Evolutionary conservation across 257 asterid genomes (phyloP).

Genomic region (Knoxia roxburghii): DNA sequence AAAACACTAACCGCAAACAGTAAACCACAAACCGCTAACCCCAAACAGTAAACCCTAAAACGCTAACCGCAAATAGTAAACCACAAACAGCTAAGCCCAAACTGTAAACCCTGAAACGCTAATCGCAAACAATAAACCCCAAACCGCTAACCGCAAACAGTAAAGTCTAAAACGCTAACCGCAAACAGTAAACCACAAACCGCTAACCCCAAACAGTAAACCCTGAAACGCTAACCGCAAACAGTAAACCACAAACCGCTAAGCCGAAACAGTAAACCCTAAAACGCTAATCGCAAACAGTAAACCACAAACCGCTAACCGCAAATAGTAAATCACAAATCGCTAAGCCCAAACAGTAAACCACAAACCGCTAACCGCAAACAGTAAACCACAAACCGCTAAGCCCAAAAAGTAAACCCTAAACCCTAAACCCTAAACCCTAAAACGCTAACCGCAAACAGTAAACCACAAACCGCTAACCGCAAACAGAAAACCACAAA

Average conservation of each 20-base stretch:
- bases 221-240: too few species aligned
- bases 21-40: too few species aligned
- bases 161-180: too few species aligned
- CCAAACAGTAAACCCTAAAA: neutral
- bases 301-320: slow-evolving; percentile 12
- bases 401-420: too few species aligned
- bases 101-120: slow-evolving; percentile 2
- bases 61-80: neutral
- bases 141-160: too few species aligned
- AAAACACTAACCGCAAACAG: too few species aligned
- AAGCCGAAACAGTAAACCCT: slow-evolving; percentile 12
- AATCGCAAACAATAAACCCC: too few species aligned
- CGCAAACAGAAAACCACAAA: slow-evolving; percentile 6
- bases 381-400: too few species aligned
- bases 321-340: neutral
- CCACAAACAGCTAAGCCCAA: neutral
- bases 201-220: too few species aligned
- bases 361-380: too few species aligned
- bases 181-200: too few species aligned
- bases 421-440: slow-evolving; percentile 1
- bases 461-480: neutral
- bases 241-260: neutral
- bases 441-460: neutral
- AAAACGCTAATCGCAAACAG: slow-evolving; percentile 17
- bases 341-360: too few species aligned